Evolutionary conservation across 108 stramenopile species (phyloP), one percentile per base, ranked within the genome.

Genomic region (Mediolabrus comicus): DNA sequence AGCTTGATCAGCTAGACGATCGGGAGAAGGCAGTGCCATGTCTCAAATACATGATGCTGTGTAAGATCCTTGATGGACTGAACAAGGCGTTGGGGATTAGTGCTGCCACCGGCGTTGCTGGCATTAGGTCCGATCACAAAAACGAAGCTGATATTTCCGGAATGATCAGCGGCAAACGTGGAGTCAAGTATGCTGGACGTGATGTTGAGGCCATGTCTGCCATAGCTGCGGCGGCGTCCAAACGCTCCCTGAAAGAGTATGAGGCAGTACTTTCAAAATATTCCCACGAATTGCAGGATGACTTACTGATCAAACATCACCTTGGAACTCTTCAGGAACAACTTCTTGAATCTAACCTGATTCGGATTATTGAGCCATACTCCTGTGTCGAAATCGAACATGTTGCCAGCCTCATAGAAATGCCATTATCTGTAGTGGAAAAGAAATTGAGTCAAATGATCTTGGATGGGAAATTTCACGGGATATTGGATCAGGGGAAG

Each of bases 371-470:
- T 65, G 98, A 99, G 86, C 98, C 98, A 16, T 98, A 95, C 70
- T 93, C 92, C 46, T 96, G 97, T 69, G 98, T 99, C 43, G 99
- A 99, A 76, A 88, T 99, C 28, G 72, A 74, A 55, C 98, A 98
- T 79, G 85, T 99, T 64, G 96, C 99, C 8, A 61, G 69, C 35
- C 70, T 99, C 49, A 99, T 99, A 82, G 97, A 96, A 24, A 86
- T 99, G 75, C 87, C 94, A 1, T 38, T 91, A 33, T 68, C 70
- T n/a, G 63, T 77, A 0, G 95, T 99, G 57, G 98, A 98, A 72
- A 86, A 83, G 64, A 99, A 99, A 84, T 82, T 99, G 28, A 90
- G 92, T 51, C 98, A 98, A 82, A 99, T 99, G 99, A 98, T 99
- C 81, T 72, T 99, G 63, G 99, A 99, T 83, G 93, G 88, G 29